These are phyloP conservation scores for Chytriomyces confervae DNA, from an alignment of 192 early-diverging fungal genomes.

Conservation along the genomic window DNA sequence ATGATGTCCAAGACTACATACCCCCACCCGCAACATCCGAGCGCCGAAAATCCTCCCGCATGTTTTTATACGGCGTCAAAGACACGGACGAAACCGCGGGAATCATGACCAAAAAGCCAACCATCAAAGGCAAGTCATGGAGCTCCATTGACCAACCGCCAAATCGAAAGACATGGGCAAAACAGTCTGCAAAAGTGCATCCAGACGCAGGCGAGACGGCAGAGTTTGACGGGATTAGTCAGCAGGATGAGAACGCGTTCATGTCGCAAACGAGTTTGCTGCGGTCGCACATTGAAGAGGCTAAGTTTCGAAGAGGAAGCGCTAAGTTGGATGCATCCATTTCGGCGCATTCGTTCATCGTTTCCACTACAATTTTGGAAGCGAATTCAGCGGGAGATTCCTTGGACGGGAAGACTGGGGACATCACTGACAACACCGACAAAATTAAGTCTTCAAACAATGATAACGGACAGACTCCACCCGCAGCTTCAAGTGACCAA, in stretches of 20 bases:
- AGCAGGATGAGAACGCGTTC: conserved; percentile 11
- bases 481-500: too few relatives aligned
- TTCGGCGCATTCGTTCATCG: background rate
- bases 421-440: background rate
- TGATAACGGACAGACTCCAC: too few relatives aligned
- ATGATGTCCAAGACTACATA: background rate
- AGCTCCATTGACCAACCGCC: background rate
- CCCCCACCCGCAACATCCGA: background rate
- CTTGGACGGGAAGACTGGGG: background rate
- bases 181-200: conserved; percentile 7
- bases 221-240: conserved; percentile 20
- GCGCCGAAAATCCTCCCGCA: too few relatives aligned
- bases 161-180: background rate
- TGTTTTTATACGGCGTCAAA: too few relatives aligned
- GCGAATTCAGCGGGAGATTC: background rate
- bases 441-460: too few relatives aligned
- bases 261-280: conserved; percentile 14
- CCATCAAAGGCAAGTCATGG: background rate
- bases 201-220: background rate
- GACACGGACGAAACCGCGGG: too few relatives aligned
- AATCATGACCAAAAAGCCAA: background rate
- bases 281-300: conserved; percentile 4
- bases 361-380: background rate
- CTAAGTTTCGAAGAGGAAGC: background rate
- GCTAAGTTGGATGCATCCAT: background rate